These are phyloP conservation scores for Oryza coarctata DNA, from an alignment of 176 grass and related monocot species.

Conservation along the genomic window DNA sequence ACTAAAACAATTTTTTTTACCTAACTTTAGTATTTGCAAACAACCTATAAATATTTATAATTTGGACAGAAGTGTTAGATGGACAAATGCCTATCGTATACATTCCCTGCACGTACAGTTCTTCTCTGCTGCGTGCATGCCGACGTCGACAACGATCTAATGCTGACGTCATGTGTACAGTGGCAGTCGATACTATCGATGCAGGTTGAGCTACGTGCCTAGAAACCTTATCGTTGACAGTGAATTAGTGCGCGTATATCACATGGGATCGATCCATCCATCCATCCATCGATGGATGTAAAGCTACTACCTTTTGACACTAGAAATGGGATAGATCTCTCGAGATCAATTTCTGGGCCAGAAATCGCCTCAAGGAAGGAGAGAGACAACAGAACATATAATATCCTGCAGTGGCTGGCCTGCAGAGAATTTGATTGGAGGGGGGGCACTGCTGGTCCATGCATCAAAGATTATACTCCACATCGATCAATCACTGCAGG, in stretches of 20 bases:
- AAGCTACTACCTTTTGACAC: neutral
- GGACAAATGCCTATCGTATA: neutral
- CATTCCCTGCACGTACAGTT: neutral
- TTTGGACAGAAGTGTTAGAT: too few species aligned
- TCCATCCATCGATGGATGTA: too few species aligned
- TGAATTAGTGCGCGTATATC: constrained; percentile 18
- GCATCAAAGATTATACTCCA: neutral
- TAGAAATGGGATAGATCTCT: neutral
- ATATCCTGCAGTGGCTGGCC: neutral
- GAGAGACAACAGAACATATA: neutral
- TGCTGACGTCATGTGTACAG: too few species aligned
- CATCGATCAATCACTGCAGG: too few species aligned
- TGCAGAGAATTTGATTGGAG: neutral
- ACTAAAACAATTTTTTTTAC: too few species aligned
- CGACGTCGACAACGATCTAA: neutral
- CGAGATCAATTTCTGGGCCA: neutral
- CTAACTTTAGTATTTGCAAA: too few species aligned
- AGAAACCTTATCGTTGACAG: constrained; percentile 24
- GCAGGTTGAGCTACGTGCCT: neutral
- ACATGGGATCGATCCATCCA: neutral
- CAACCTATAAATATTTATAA: too few species aligned
- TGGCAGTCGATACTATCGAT: too few species aligned
- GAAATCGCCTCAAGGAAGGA: neutral
- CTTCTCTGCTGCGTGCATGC: neutral
- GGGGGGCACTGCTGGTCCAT: neutral